Base-by-base conservation (phyloP, 2,329 filamentous ascomycete genomes). In the Curvularia sp. region DNA sequence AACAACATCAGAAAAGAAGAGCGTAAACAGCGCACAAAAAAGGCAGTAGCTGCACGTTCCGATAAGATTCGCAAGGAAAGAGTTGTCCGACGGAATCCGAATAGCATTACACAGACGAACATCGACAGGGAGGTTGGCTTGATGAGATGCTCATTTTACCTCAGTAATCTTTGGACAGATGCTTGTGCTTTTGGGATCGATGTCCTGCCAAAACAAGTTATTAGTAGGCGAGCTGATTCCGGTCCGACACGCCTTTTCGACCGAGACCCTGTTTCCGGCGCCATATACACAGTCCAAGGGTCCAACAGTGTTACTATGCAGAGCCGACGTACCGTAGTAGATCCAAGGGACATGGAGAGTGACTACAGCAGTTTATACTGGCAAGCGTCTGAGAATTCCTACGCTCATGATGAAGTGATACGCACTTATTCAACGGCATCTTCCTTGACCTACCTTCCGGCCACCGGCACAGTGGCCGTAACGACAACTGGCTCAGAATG, bases 1-100 rank as follows among this genome's bases (percentile, higher is more conserved):
- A 68, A 76, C 10, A 81, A 80, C 48, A 72, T 83, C 8, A 66
- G 68, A 66, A 80, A 69, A 50, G 68, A 63, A 67, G 75, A 62
- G 58, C 65, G 59, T 38, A 72, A 70, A 70, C 66, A 69, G 24
- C 62, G 54, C 1, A 41, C 63, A 1, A 57, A 70, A 9, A 56
- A 60, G 42, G 46, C 53, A 3, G 60, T 55, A 1, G 49, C 46
- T 7, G 57, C 55, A 6, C 64, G 59, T 2, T 47, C 49, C 0
- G 51, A 62, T 8, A 67, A 66, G 46, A 54, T 58, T 7, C 60
- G 61, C 3, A 72, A 63, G 51, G 65, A 75, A 49, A 69, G 71
- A 7, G 63, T 76, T 18, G 51, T 69, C 1, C 60, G 67, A 3
- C 60, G 58, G 20, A 54, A 71, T 59, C 57, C 55, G 3, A 62